These are phyloP conservation scores for Kwoniella botswanensis DNA, from an alignment of 768 basidiomycete genomes.

Conservation along the genomic window DNA sequence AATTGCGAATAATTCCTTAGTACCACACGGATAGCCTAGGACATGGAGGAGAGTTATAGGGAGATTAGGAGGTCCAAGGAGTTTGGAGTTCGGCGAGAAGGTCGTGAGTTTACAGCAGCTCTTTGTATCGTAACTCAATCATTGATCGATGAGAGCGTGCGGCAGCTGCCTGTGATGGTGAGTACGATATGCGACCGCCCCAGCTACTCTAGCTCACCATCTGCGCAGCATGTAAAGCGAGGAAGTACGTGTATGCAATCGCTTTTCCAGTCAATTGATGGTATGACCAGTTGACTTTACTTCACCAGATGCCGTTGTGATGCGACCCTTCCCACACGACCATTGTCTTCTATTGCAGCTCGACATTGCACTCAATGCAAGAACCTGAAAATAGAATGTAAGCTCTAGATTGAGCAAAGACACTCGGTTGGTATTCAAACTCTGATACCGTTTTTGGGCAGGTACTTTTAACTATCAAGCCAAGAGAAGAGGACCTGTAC, in stretches of 20 bases:
- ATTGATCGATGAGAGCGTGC: not conserved
- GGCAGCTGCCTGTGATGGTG: conserved; percentile 11
- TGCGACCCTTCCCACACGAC: not conserved
- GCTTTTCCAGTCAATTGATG: not conserved
- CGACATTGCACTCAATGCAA: conserved; percentile 5
- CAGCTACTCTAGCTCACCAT: not conserved
- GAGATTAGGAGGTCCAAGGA: not conserved
- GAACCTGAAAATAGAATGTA: conserved; percentile 11
- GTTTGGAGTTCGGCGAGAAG: conserved; percentile 2
- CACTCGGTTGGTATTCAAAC: not conserved
- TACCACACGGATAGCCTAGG: not conserved
- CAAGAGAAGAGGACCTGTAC: conserved; percentile 8
- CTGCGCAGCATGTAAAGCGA: conserved; percentile 10
- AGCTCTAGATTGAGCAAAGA: not conserved
- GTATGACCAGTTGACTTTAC: not conserved
- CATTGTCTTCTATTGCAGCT: conserved; percentile 2
- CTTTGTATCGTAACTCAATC: too few species aligned
- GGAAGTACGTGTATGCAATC: conserved; percentile 5
- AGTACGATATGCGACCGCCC: not conserved
- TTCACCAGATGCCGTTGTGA: conserved; percentile 8
- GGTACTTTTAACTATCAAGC: conserved; percentile 10
- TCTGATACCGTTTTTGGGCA: not conserved
- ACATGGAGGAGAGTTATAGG: not conserved
- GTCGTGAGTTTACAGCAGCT: conserved; percentile 1
- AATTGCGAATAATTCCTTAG: not conserved